A percentile compares a stretch with the other conserved stretches of the same genome.
Conservation (phyloP, 139 green algal species). For the Astrephomene gubernaculifera region DNA sequence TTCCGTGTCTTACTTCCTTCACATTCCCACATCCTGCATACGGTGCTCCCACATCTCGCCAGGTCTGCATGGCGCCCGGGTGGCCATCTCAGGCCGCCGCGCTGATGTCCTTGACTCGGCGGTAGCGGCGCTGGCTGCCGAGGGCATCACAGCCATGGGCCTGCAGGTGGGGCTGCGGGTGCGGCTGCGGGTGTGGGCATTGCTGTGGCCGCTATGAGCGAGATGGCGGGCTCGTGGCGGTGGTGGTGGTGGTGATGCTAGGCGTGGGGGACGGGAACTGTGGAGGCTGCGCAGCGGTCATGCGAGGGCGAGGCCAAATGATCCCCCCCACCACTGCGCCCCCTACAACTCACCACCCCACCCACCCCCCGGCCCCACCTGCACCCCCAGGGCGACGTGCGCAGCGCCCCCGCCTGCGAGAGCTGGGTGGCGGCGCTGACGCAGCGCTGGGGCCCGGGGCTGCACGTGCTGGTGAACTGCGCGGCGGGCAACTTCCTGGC, state of each 20-base stretch:
- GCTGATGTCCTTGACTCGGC: conserved; percentile 79
- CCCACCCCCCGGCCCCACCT: background rate
- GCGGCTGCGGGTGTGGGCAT: too few species aligned
- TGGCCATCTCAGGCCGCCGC: conserved; percentile 84
- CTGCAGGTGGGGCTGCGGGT: conserved; percentile 39
- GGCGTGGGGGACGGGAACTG: too few species aligned
- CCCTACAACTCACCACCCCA: background rate
- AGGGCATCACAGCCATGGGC: conserved; percentile 72
- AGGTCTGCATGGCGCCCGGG: conserved; percentile 87
- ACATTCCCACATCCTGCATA: background rate
- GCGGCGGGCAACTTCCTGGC: conserved; percentile 93
- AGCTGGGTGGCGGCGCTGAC: conserved; percentile 53
- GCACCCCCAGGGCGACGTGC: conserved; percentile 85
- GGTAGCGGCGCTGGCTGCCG: conserved; percentile 51
- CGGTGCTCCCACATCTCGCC: conserved; percentile 5
- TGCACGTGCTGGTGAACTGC: conserved; percentile 96
- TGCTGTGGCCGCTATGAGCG: too few species aligned
- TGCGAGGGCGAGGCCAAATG: too few species aligned
- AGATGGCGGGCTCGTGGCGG: too few species aligned
- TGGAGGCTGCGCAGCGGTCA: too few species aligned
- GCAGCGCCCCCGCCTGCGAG: conserved; percentile 78
- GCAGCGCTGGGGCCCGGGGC: conserved; percentile 11
- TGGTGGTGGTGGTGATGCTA: too few species aligned
- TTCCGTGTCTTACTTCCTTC: background rate
- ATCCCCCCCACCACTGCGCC: too few species aligned